Percentiles rank a stretch among this genome's conserved stretches.
Conservation (phyloP, 2,329 filamentous ascomycete species). For the Fusarium sp. region DNA sequence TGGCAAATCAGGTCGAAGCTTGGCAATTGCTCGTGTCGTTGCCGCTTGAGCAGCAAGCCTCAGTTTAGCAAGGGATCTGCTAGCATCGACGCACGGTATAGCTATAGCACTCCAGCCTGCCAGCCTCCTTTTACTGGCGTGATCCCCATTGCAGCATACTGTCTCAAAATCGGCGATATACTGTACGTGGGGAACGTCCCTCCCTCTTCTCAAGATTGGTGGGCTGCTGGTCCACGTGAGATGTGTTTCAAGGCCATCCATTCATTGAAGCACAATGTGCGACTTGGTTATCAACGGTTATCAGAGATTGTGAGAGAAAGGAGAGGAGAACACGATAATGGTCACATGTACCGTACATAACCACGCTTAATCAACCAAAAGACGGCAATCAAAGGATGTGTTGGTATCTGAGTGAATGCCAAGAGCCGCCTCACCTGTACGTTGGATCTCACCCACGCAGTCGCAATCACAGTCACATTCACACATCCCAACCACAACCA, state of each 20-base stretch:
- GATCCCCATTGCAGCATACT: neutral
- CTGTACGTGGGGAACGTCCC: constrained; percentile 19
- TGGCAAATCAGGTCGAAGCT: constrained; percentile 34
- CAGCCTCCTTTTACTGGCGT: neutral
- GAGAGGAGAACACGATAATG: neutral
- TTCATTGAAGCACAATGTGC: constrained; percentile 18
- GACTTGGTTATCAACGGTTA: constrained; percentile 21
- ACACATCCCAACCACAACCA: neutral
- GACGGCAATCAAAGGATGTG: too few relatives aligned
- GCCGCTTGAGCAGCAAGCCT: constrained; percentile 21
- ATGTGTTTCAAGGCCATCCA: constrained; percentile 28
- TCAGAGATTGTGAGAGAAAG: neutral
- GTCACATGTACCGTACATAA: constrained; percentile 13
- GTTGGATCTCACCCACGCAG: constrained; percentile 3
- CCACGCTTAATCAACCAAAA: neutral
- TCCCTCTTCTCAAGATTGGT: constrained; percentile 22
- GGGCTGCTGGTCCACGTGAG: constrained; percentile 35
- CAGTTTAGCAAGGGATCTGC: constrained; percentile 16
- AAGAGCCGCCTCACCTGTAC: neutral
- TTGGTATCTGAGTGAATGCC: neutral
- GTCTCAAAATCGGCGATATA: neutral
- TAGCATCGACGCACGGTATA: constrained; percentile 19
- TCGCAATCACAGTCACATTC: constrained; percentile 7
- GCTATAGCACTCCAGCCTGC: neutral
- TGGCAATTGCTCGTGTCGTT: constrained; percentile 32